phyloP scores from a whole-genome alignment of 192 early-diverging fungal species.

The Chytriomyces sp. region DNA sequence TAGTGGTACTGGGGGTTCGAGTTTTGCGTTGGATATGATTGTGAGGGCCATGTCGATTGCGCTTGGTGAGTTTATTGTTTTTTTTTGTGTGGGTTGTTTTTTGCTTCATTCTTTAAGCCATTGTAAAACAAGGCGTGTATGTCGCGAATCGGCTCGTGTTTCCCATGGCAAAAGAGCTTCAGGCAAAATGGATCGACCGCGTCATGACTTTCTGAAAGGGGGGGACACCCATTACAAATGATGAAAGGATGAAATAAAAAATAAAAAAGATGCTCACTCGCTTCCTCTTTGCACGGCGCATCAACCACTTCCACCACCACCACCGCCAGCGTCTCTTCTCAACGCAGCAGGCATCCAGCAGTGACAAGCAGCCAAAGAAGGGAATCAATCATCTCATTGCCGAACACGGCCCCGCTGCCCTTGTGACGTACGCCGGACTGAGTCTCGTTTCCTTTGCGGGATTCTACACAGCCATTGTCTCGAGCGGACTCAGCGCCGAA shows the following conservation, averaged over 20 bases:
- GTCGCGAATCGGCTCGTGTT: slow-evolving; percentile 19
- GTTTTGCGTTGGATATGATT: slow-evolving; percentile 34
- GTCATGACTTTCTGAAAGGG: slow-evolving; percentile 1
- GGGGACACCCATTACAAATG: neutral
- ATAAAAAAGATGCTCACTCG: too few relatives aligned
- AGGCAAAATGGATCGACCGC: slow-evolving; percentile 11
- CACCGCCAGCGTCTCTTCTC: too few relatives aligned
- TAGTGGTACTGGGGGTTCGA: neutral
- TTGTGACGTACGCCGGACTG: slow-evolving; percentile 42
- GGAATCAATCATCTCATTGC: slow-evolving; percentile 27
- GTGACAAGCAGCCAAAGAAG: neutral
- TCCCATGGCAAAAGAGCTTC: neutral
- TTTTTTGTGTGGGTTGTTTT: neutral
- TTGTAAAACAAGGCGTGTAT: slow-evolving; percentile 12
- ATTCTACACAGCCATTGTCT: slow-evolving; percentile 35
- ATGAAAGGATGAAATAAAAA: neutral
- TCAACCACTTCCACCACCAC: too few relatives aligned
- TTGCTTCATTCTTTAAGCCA: neutral
- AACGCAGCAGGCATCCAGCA: too few relatives aligned
- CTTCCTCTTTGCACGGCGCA: too few relatives aligned
- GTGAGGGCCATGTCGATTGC: slow-evolving; percentile 17
- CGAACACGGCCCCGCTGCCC: slow-evolving; percentile 40
- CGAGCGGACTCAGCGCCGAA: neutral
- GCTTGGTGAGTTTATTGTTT: neutral
- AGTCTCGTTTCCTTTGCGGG: slow-evolving; percentile 29